phyloP scores from a whole-genome alignment of 1,284 basidiomycete species.

The Puccinia sorghi region DNA sequence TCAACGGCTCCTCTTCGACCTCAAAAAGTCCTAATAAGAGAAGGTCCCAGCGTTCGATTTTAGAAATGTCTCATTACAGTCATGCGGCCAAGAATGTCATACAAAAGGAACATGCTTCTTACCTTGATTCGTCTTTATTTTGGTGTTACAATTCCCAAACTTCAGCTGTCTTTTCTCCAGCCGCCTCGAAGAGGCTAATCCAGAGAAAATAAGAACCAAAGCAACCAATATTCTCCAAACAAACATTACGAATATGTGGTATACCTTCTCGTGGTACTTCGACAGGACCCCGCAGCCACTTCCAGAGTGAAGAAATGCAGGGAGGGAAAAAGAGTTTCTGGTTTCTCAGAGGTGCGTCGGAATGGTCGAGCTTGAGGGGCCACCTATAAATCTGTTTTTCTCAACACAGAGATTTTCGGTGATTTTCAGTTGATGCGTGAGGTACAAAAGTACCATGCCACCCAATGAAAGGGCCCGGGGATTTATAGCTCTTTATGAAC shows the following conservation, averaged over 20 bases:
- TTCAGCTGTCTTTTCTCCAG: neutral
- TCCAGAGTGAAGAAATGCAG: neutral
- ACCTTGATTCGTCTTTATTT: neutral
- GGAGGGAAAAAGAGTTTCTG: neutral
- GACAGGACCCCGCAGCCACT: neutral
- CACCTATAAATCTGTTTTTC: neutral
- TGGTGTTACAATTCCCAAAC: neutral
- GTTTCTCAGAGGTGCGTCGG: neutral
- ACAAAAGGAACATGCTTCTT: neutral
- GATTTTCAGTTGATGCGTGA: neutral
- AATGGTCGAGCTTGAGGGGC: neutral
- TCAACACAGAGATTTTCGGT: neutral
- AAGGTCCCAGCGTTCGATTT: no score
- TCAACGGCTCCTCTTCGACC: neutral
- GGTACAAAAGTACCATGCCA: no score
- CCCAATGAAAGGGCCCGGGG: no score
- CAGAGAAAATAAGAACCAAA: neutral
- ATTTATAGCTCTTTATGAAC: neutral
- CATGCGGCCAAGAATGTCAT: no score
- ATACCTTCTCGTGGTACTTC: neutral
- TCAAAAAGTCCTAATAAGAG: neutral
- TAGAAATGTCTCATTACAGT: no score
- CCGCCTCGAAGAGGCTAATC: neutral
- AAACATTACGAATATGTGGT: neutral
- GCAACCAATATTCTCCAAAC: neutral